These are phyloP conservation scores for Aspergillus tamarii DNA, from an alignment of 2,329 filamentous ascomycete species.

Conservation along the genomic window DNA sequence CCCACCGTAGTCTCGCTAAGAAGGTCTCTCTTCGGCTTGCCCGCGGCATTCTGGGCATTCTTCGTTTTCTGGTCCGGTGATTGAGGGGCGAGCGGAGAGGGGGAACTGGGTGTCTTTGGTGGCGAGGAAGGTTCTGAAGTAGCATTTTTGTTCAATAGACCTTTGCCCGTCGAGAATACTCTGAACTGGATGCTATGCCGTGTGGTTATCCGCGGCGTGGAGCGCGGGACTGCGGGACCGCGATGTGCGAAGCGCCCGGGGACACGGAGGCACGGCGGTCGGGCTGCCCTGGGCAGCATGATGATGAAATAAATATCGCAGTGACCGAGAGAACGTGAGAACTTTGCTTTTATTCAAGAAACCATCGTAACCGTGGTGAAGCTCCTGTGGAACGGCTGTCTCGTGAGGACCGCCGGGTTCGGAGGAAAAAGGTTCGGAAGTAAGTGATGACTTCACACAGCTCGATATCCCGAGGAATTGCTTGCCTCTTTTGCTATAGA, in stretches of 20 bases:
- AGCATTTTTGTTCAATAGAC: constrained; percentile 27
- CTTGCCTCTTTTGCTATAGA: neutral
- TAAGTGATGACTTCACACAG: constrained; percentile 13
- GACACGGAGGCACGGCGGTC: constrained; percentile 38
- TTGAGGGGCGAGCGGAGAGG: constrained; percentile 21
- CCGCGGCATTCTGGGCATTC: constrained; percentile 27
- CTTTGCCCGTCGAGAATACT: constrained; percentile 31
- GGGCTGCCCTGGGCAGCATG: constrained; percentile 44
- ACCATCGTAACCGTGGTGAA: constrained; percentile 27
- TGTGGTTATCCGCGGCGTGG: constrained; percentile 26
- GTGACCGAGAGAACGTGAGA: neutral
- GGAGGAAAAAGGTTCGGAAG: constrained; percentile 31
- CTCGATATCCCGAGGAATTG: neutral
- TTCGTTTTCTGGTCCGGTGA: constrained; percentile 25
- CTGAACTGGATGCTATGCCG: constrained; percentile 32
- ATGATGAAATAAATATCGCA: constrained; percentile 16
- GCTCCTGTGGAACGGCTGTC: constrained; percentile 21
- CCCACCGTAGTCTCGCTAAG: constrained; percentile 67
- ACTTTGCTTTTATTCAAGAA: constrained; percentile 21
- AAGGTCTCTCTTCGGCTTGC: constrained; percentile 58
- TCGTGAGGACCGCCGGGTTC: constrained; percentile 38
- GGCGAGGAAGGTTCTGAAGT: constrained; percentile 19
- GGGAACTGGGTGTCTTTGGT: constrained; percentile 17
- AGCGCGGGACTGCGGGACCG: constrained; percentile 28
- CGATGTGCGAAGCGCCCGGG: constrained; percentile 31